Percentiles rank a stretch among this genome's conserved stretches.
phyloP scores from a whole-genome alignment of 225 moss, liverwort and hornwort species.

The Pseudisothecium myosuroides region DNA sequence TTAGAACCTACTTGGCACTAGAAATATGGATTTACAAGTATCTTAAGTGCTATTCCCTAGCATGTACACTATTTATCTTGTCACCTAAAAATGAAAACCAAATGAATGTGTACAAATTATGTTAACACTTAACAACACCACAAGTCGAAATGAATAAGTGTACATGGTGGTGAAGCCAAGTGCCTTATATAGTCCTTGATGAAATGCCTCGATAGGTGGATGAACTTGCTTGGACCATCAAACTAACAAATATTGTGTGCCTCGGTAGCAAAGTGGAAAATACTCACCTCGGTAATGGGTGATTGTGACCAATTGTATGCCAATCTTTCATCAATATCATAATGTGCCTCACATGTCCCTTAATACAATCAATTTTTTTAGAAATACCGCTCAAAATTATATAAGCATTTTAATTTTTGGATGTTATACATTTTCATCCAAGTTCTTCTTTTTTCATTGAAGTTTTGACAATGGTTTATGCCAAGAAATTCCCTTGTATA shows the following conservation, averaged over 20 bases:
- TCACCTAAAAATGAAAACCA: neutral
- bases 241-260: neutral
- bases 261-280: neutral
- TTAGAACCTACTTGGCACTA: neutral
- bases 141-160: neutral
- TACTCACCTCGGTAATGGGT: neutral
- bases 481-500: neutral
- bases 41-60: neutral
- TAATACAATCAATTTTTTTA: neutral
- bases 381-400: neutral
- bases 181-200: neutral
- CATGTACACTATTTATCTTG: neutral
- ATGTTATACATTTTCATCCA: neutral
- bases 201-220: neutral
- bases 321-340: neutral
- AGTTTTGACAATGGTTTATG: neutral
- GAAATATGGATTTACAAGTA: neutral
- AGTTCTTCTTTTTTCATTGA: neutral
- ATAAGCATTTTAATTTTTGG: neutral
- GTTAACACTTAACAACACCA: neutral
- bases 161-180: too few species aligned
- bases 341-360: neutral
- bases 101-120: neutral
- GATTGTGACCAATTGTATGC: neutral
- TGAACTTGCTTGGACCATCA: neutral